phyloP scores from a whole-genome alignment of 2,329 filamentous ascomycete species.

The Endothia cerciana region DNA sequence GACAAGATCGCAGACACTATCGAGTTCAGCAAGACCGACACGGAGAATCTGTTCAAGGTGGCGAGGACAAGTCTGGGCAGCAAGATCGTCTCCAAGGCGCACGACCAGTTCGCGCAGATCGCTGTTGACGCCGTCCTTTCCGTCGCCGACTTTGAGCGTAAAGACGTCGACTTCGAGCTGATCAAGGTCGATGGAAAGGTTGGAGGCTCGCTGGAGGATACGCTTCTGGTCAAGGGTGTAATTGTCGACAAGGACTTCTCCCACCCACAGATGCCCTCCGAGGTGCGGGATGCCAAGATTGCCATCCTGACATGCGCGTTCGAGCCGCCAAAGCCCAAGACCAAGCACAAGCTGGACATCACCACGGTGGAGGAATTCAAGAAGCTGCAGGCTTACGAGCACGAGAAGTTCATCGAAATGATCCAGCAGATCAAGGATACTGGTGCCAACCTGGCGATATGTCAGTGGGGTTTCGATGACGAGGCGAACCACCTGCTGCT shows the following conservation, averaged over 20 bases:
- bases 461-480: conserved; percentile 99
- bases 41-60: conserved; percentile 87
- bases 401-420: conserved; percentile 97
- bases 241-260: conserved; percentile 99
- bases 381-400: conserved; percentile 94
- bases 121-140: conserved; percentile 96
- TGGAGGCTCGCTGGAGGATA: conserved; percentile 89
- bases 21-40: conserved; percentile 79
- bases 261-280: conserved; percentile 97
- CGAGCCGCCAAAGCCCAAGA: conserved; percentile 98
- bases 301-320: conserved; percentile 98
- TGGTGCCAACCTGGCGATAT: conserved; percentile 95
- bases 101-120: conserved; percentile 97
- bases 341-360: conserved; percentile 99
- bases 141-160: conserved; percentile 92
- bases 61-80: conserved; percentile 94
- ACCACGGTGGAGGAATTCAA: conserved; percentile 97
- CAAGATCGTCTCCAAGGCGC: conserved; percentile 98
- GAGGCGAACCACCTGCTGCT: conserved; percentile 97
- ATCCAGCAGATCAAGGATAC: conserved; percentile 97
- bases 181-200: conserved; percentile 99
- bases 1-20: conserved; percentile 93
- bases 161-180: conserved; percentile 97
- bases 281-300: conserved; percentile 93
- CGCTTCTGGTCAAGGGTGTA: conserved; percentile 93